Evolutionary conservation across 176 grass and related monocot species (phyloP).

Genomic region (Rhipidocladum racemiflorum): DNA sequence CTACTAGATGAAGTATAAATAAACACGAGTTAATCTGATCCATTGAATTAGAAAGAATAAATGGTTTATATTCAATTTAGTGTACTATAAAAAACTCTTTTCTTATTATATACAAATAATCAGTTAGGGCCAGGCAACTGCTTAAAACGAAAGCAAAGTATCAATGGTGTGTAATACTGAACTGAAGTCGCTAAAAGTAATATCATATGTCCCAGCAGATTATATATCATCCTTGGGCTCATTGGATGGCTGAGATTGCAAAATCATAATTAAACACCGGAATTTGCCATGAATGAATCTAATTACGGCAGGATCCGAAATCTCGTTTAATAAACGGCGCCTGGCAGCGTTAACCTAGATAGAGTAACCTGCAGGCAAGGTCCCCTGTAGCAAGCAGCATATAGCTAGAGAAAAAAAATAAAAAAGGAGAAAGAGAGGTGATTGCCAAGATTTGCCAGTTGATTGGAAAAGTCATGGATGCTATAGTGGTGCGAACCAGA

Average conservation of each 20-base stretch:
- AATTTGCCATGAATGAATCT: no score
- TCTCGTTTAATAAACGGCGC: no score
- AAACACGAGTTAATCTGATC: no score
- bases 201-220: neutral
- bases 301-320: no score
- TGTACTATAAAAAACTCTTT: no score
- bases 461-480: slow-evolving; percentile 32
- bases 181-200: neutral
- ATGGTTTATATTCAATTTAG: no score
- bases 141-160: neutral
- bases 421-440: slow-evolving; percentile 12
- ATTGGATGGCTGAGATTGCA: neutral
- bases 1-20: no score
- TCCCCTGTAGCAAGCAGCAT: no score
- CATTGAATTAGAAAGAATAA: no score
- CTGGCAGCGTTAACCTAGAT: no score
- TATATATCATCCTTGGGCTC: neutral
- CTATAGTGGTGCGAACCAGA: slow-evolving; percentile 32
- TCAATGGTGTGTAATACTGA: neutral
- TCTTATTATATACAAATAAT: neutral
- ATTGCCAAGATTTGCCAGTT: slow-evolving; percentile 34
- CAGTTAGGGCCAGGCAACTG: neutral
- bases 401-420: neutral
- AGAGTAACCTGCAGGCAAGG: neutral
- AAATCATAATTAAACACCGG: neutral